Evolutionary conservation across 305 asterid species (phyloP).

Genomic region (Salvia sclarea): DNA sequence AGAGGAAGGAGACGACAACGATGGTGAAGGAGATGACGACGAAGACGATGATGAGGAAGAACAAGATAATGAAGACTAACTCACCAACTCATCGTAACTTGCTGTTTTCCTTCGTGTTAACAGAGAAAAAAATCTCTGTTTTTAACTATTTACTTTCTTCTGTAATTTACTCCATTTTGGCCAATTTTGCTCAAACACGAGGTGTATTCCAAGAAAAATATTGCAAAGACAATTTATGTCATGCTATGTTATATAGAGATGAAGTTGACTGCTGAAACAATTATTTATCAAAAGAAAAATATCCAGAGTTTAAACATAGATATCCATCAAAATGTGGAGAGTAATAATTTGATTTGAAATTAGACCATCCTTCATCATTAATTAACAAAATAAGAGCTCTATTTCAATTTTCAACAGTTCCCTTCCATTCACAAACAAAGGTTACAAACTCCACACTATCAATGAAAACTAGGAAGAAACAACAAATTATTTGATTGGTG

Average conservation of each 20-base stretch:
- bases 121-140: not conserved
- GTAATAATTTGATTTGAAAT: not conserved
- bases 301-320: too few relatives aligned
- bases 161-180: not conserved
- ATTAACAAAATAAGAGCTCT: not conserved
- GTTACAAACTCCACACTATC: not conserved
- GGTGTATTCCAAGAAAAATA: not conserved
- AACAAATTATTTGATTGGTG: not conserved
- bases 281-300: not conserved
- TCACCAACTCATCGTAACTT: not conserved
- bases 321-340: not conserved
- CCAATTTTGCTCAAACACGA: conserved; percentile 8
- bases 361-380: not conserved
- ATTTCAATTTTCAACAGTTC: not conserved
- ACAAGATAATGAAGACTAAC: conserved; percentile 24
- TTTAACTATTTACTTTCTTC: not conserved
- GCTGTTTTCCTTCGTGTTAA: conserved; percentile 15
- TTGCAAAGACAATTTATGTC: too few relatives aligned
- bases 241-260: not conserved
- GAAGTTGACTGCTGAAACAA: not conserved
- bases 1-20: conserved; percentile 30
- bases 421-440: too few relatives aligned
- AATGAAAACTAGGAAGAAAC: not conserved
- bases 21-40: not conserved
- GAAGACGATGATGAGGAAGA: conserved; percentile 21